phyloP scores from a whole-genome alignment of 345 rosid species.

The Dipteronia sinensis region DNA sequence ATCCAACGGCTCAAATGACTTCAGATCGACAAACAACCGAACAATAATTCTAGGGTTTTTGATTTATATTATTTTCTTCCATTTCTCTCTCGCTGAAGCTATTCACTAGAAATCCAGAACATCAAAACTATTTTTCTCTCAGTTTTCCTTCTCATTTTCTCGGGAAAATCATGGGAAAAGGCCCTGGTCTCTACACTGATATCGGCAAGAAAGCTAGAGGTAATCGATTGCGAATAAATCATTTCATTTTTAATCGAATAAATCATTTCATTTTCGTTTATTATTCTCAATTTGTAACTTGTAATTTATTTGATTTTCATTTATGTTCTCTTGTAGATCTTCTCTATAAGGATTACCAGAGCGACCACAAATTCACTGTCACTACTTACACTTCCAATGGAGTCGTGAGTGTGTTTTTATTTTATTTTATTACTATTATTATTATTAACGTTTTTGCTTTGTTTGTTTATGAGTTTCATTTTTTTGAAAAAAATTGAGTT shows the following conservation, averaged over 20 bases:
- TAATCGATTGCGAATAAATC: background rate
- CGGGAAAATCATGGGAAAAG: constrained; percentile 72
- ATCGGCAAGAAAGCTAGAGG: constrained; percentile 98
- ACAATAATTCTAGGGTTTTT: constrained; percentile 17
- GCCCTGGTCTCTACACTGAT: constrained; percentile 92
- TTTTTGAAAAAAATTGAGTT: background rate
- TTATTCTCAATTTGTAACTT: too few relatives aligned
- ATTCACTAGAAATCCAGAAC: background rate
- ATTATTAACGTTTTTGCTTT: background rate
- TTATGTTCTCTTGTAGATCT: constrained; percentile 55
- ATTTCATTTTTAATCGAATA: background rate
- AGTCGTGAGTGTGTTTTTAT: constrained; percentile 52
- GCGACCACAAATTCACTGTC: constrained; percentile 87
- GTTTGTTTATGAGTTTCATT: background rate
- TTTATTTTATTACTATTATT: background rate
- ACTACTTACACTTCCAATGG: constrained; percentile 77
- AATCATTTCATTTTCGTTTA: background rate
- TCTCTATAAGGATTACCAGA: constrained; percentile 83
- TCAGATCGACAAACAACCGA: background rate
- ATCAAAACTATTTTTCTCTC: background rate
- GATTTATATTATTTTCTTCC: background rate
- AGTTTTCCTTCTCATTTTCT: constrained; percentile 15
- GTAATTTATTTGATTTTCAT: background rate
- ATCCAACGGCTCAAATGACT: constrained; percentile 34
- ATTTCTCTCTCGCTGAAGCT: background rate